phyloP scores from a whole-genome alignment of 1,139 yeast species.

The Kodamaea fungicola region DNA sequence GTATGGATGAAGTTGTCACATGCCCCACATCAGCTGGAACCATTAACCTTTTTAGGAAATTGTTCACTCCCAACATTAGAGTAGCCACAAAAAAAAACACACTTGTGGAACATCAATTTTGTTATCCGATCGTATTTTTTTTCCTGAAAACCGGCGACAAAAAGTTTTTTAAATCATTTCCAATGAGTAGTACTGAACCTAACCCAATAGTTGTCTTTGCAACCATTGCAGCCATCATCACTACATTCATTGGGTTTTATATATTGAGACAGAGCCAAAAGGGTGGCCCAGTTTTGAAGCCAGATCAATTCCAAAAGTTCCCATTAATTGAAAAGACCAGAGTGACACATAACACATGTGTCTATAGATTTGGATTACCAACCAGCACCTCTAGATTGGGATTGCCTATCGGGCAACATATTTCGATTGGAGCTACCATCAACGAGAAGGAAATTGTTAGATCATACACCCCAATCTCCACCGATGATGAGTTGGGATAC shows the following conservation, averaged over 20 bases:
- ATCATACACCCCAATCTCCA: constrained; percentile 91
- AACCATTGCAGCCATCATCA: constrained; percentile 43
- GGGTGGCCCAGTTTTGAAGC: constrained; percentile 54
- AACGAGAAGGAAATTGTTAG: constrained; percentile 83
- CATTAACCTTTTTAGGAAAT: no score
- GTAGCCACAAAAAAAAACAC: not conserved
- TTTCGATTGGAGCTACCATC: constrained; percentile 69
- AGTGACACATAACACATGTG: constrained; percentile 77
- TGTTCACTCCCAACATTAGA: no score
- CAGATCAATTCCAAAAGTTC: constrained; percentile 72
- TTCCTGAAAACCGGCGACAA: not conserved
- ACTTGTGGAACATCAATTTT: not conserved
- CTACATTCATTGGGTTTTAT: constrained; percentile 36
- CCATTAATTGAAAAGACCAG: constrained; percentile 79
- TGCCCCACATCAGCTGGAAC: no score
- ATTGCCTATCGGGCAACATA: constrained; percentile 93
- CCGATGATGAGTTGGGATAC: constrained; percentile 80
- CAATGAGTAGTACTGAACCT: constrained; percentile 24
- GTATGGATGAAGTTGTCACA: no score
- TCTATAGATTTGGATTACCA: constrained; percentile 85
- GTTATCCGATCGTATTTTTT: constrained; percentile 1
- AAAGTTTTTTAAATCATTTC: not conserved
- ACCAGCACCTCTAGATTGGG: constrained; percentile 73
- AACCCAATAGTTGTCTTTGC: constrained; percentile 37
- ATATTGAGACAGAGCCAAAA: constrained; percentile 34